Base-by-base conservation (phyloP, 2,329 filamentous ascomycete species). In the Niveomyces coronatus region DNA sequence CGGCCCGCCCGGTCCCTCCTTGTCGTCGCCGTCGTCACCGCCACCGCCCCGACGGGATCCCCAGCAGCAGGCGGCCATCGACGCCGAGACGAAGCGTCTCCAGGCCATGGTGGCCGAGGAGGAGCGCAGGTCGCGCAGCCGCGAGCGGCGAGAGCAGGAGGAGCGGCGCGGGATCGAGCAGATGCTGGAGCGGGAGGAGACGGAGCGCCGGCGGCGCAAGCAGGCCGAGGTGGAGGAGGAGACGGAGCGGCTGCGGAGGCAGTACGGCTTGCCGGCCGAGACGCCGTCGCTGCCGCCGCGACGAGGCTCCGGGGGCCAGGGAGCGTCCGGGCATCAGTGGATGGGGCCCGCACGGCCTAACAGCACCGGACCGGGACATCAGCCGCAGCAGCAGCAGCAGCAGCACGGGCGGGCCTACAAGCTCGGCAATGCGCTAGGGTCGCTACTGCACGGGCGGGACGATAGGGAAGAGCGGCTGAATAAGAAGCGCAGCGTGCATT, bases 11-110 rank as follows among this genome's bases (percentile, higher is more conserved):
- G 10, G n/a, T 26, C 22, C 5, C 6, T 18, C 30, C 9, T 10
- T 20, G 8, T n/a, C 30, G 16, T 8, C 14, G 9, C 30, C 15
- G 15, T 18, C 46, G 35, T 37, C 56, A 53, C 15, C 67, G 72
- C 53, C 73, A 64, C 68, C 44, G 24, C 50, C 47, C 5, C 44
- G 33, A 44, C 52, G 32, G 39, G 43, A 47, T 40, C 46, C 44
- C 34, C 47, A 45, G 43, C 53, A 48, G 47, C 51, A 60, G 30
- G 56, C 60, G 16, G 65, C 67, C 31, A 68, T 85, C 9, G 78
- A 94, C 24, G 75, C 76, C 30, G 88, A 95, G 58, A 94, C 86
- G 0, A 79, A 79, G 47, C 71, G 86, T 1, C 62, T 95, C 7
- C 65, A 70, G 49, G 67, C 65, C 24, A 60, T 74, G 54, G 65